phyloP scores from a whole-genome alignment of 768 basidiomycete genomes.

The Chlorophyllum brunneum region DNA sequence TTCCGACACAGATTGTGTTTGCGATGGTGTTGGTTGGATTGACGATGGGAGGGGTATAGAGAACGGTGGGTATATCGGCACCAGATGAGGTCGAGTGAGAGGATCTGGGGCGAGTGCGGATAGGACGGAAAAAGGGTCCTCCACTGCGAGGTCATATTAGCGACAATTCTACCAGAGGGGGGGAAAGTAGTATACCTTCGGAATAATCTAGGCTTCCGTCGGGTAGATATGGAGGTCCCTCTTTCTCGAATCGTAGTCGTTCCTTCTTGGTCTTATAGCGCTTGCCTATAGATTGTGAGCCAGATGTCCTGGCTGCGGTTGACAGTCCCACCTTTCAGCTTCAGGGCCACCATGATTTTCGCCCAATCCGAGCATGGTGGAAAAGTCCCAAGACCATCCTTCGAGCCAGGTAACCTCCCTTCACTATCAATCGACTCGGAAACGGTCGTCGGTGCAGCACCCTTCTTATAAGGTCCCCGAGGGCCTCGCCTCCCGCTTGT shows the following conservation, averaged over 20 bases:
- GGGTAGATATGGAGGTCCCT: constrained; percentile 63
- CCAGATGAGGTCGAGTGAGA: constrained; percentile 48
- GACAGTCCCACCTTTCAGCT: constrained; percentile 57
- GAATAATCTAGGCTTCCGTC: constrained; percentile 80
- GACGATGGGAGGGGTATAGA: constrained; percentile 20
- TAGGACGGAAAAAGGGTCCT: constrained; percentile 72
- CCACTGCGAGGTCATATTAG: constrained; percentile 43
- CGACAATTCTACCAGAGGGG: constrained; percentile 3
- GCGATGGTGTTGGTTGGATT: constrained; percentile 14
- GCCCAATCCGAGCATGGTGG: constrained; percentile 70
- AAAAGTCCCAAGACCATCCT: constrained; percentile 72
- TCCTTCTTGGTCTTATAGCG: constrained; percentile 81
- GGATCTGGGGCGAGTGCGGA: constrained; percentile 60
- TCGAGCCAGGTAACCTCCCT: constrained; percentile 71
- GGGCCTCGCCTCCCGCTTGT: constrained; percentile 37
- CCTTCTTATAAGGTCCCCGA: constrained; percentile 53
- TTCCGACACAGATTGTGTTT: constrained; percentile 12
- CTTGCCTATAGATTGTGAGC: constrained; percentile 45
- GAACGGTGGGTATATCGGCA: constrained; percentile 50
- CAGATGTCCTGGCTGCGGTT: neutral
- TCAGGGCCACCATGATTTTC: constrained; percentile 66
- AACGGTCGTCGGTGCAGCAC: constrained; percentile 22
- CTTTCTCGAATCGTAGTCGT: constrained; percentile 69
- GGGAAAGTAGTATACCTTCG: constrained; percentile 47
- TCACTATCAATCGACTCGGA: constrained; percentile 59